These are phyloP conservation scores for Pleodorina starrii DNA, from an alignment of 139 green algal genomes.

Conservation along the genomic window DNA sequence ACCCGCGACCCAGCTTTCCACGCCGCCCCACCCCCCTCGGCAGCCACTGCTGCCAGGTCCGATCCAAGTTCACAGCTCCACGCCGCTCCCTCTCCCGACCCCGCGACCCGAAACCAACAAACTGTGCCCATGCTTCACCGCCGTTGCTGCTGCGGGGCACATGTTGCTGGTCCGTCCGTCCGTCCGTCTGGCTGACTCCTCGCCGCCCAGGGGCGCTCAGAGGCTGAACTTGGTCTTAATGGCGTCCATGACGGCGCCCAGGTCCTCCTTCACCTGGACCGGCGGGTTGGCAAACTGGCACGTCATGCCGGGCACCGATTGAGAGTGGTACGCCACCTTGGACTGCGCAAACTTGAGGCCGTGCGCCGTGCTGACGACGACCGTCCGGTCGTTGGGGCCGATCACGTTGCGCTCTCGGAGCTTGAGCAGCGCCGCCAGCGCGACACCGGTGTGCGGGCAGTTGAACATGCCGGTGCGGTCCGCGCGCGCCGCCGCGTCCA, in stretches of 20 bases:
- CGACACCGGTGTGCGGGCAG: slow-evolving; percentile 95
- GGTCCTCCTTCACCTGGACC: slow-evolving; percentile 90
- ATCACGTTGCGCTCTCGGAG: slow-evolving; percentile 91
- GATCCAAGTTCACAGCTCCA: no score
- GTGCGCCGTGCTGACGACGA: slow-evolving; percentile 97
- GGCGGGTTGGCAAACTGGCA: slow-evolving; percentile 95
- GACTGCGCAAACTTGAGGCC: slow-evolving; percentile 98
- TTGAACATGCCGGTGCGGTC: slow-evolving; percentile 98
- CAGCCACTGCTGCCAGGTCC: no score
- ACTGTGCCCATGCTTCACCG: no score
- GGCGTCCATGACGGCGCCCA: slow-evolving; percentile 96
- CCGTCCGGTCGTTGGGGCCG: slow-evolving; percentile 88
- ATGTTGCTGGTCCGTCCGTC: no score
- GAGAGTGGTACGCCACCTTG: slow-evolving; percentile 97
- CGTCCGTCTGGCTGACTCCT: no score
- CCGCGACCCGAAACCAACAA: no score
- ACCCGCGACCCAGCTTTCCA: no score
- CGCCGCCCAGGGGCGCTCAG: no score
- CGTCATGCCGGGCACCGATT: slow-evolving; percentile 83
- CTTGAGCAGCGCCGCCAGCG: slow-evolving; percentile 97
- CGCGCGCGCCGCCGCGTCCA: slow-evolving; percentile 96
- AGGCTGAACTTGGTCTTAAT: slow-evolving; percentile 74
- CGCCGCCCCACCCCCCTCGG: no score
- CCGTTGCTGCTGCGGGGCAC: no score
- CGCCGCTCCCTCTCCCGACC: no score